Evolutionary conservation across 371 early-diverging fungal genomes (phyloP).

Genomic region (Capillidium rhysosporum): DNA sequence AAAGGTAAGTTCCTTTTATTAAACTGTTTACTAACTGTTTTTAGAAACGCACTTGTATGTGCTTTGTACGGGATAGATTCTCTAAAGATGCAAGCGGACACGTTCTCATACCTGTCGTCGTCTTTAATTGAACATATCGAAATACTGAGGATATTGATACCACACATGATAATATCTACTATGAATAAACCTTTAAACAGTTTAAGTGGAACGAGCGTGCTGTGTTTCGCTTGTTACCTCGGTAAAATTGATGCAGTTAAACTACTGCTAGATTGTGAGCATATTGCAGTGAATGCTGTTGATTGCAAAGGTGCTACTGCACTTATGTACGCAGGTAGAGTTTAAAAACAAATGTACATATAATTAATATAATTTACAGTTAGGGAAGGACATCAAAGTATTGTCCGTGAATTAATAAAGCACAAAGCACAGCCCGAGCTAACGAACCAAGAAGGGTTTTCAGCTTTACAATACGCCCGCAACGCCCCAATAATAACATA

Average conservation of each 20-base stretch:
- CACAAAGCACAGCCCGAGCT: slow-evolving; percentile 35
- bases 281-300: slow-evolving; percentile 39
- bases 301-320: slow-evolving; percentile 53
- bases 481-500: slow-evolving; percentile 27
- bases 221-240: slow-evolving; percentile 51
- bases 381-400: slow-evolving; percentile 39
- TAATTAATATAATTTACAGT: slow-evolving; percentile 16
- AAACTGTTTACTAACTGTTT: background rate
- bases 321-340: slow-evolving; percentile 60
- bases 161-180: slow-evolving; percentile 25
- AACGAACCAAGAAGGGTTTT: slow-evolving; percentile 48
- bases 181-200: slow-evolving; percentile 41
- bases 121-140: slow-evolving; percentile 28
- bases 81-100: slow-evolving; percentile 31
- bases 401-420: slow-evolving; percentile 28
- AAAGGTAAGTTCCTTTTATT: slow-evolving; percentile 19
- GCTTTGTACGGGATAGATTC: slow-evolving; percentile 34
- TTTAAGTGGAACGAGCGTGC: slow-evolving; percentile 44
- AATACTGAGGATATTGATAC: slow-evolving; percentile 32
- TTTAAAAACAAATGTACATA: background rate
- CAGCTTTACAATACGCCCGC: slow-evolving; percentile 42
- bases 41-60: slow-evolving; percentile 31
- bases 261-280: slow-evolving; percentile 34
- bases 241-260: slow-evolving; percentile 39
- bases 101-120: slow-evolving; percentile 30